Evolutionary conservation across 2,329 filamentous ascomycete genomes (phyloP), one percentile per base, ranked within the genome.

Genomic region (Exophiala sideris): DNA sequence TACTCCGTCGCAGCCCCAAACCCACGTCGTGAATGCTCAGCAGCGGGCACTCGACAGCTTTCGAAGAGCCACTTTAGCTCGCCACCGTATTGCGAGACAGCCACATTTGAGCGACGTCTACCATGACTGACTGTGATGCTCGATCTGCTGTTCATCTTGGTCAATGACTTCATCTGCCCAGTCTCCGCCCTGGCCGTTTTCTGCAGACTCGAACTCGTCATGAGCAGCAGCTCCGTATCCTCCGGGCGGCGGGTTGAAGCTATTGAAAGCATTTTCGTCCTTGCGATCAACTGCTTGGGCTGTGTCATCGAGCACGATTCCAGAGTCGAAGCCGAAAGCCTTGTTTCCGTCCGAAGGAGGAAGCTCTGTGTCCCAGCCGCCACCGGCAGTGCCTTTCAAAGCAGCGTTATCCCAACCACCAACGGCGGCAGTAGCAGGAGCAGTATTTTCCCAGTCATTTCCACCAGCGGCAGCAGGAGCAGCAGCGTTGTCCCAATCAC

Each of bases 161-260:
- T 52, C 45, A 42, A 53, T 60, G 45, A 60, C 52, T 36, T 60
- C 54, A 9, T 60, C 58, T 4, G 54, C 58, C 58, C 58, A 60
- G 35, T 60, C 58, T 9, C 45, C 45, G 18, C 45, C 52, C n/a
- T 20, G 48, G 7, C 39, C 40, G 18, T 33, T 45, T 33, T 52
- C 40, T 3, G 24, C 45, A 20, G 40, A 40, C 16, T 21, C 39
- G 18, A 9, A 24, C 41, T 44, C 29, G 41, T n/a, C 39, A 7
- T 7, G 32, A 18, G 6, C 21, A 34, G 16, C 21, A 40, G 24
- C 36, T 29, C 16, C 34, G 36, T 24, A n/a, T 24, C 20, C 42
- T 12, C 18, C 42, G 8, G 29, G 18, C 8, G 20, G 42, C 16
- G 20, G 21, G 9, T 18, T 24, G 41, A 24, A 24, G 41, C 18